Base-by-base conservation (phyloP, 2,329 filamentous ascomycete genomes). In the Penicillium decumbens region DNA sequence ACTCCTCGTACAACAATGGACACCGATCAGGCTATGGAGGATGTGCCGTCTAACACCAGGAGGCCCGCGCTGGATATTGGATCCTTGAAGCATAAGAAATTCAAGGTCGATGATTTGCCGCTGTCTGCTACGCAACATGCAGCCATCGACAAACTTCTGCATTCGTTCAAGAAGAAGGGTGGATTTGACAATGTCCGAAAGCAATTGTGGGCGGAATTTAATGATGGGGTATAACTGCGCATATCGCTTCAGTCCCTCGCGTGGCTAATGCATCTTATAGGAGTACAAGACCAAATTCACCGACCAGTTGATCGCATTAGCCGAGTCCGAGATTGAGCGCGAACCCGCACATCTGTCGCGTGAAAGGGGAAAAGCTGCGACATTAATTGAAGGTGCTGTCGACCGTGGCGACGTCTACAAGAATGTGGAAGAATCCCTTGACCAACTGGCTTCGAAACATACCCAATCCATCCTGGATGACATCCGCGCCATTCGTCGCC, bases 81-180 rank as follows among this genome's bases (percentile, higher is more conserved):
- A 30, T 63, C 53, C 32, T 44, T 70, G 32, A 67, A 64, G 55
- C 63, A 61, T 54, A 73, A 72, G 60, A 81, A 78, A 62, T 77
- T 82, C 62, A 82, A 81, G 64, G 71, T 79, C 24, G 78, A 80
- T 3, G 82, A 85, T 55, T 72, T 85, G 24, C 82, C 82, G 3
- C 71, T 85, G 28, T 77, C 78, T 23, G 75, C 79, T 47, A 67
- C 76, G 30, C 81, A 85, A 63, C 78, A 80, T 53, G 72, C 75
- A 6, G 75, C 77, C 23, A 82, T 85, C 47, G 81, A 85, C 63
- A 74, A 74, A 56, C 73, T 85, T 39, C 72, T 84, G 15, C 77
- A 82, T 62, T 80, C 79, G 0, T 83, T 84, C 65, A 83, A 83
- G 67, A 85, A 84, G 67, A 83, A 83, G 65, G 82, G 82, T 55